Percentiles rank a stretch among this genome's conserved stretches.
phyloP scores from a whole-genome alignment of 2,329 filamentous ascomycete genomes.

The Albifimbria verrucaria region DNA sequence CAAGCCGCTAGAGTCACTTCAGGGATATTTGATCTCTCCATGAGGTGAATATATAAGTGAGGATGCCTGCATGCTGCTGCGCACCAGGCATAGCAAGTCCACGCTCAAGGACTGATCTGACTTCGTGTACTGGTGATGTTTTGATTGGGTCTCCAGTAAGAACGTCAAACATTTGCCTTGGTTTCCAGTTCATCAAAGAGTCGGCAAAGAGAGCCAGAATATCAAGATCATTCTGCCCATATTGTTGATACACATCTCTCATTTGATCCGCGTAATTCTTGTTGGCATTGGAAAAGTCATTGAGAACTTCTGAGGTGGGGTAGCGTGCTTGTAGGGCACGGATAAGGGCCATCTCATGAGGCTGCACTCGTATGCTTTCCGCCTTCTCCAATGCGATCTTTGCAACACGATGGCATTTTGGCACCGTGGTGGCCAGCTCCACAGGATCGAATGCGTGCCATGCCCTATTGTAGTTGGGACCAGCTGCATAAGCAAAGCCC shows the following conservation, averaged over 20 bases:
- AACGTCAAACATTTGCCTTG: constrained; percentile 12
- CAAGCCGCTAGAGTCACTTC: constrained; percentile 15
- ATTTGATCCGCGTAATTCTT: constrained; percentile 16
- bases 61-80: constrained; percentile 14
- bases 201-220: constrained; percentile 15
- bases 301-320: constrained; percentile 8
- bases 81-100: constrained; percentile 8
- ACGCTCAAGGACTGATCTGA: constrained; percentile 10
- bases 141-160: constrained; percentile 8
- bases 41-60: constrained; percentile 21
- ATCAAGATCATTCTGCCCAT: constrained; percentile 11
- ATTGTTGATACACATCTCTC: constrained; percentile 8
- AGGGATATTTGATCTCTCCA: constrained; percentile 20
- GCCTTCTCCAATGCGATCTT: constrained; percentile 7
- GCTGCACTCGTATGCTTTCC: background rate
- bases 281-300: constrained; percentile 8
- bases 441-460: constrained; percentile 16
- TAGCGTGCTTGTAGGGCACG: constrained; percentile 11
- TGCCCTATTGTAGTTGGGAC: constrained; percentile 46
- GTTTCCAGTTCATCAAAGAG: constrained; percentile 16
- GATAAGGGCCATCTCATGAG: constrained; percentile 11
- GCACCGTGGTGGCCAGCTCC: constrained; percentile 10
- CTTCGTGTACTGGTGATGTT: constrained; percentile 11
- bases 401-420: constrained; percentile 4
- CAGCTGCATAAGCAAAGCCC: constrained; percentile 52